Conservation (phyloP, 352 stramenopile species). For the Phytophthora nicotianae region DNA sequence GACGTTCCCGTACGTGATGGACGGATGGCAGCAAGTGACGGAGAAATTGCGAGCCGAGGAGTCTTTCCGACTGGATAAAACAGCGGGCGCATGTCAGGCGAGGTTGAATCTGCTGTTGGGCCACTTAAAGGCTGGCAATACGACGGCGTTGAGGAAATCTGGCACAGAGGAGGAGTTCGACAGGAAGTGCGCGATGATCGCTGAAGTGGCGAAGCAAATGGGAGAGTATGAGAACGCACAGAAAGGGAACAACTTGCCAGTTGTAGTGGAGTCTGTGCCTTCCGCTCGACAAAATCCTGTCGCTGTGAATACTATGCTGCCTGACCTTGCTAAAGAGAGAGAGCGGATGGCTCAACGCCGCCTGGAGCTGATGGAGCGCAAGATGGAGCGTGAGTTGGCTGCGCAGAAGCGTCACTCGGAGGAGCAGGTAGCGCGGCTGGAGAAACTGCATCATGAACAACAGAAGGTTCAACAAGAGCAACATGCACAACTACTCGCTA, state of each 20-base stretch:
- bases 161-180: constrained; percentile 30
- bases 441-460: constrained; percentile 31
- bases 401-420: constrained; percentile 32
- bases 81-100: constrained; percentile 33
- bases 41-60: constrained; percentile 15
- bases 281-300: background rate
- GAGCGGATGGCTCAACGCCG: constrained; percentile 26
- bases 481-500: constrained; percentile 27
- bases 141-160: constrained; percentile 31
- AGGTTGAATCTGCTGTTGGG: constrained; percentile 25
- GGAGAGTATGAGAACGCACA: constrained; percentile 2
- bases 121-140: constrained; percentile 28
- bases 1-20: constrained; percentile 25
- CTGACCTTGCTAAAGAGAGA: constrained; percentile 6
- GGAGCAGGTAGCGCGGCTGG: constrained; percentile 30
- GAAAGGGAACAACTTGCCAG: background rate
- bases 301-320: background rate
- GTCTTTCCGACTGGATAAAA: constrained; percentile 32
- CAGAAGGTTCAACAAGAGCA: constrained; percentile 30
- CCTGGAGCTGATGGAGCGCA: constrained; percentile 32
- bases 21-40: constrained; percentile 36
- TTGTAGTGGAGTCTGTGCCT: background rate
- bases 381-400: constrained; percentile 34
- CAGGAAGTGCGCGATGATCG: constrained; percentile 25
- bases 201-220: constrained; percentile 16